These are phyloP conservation scores for Plasmodium inui DNA, from an alignment of 169 alveolate genomes.

Conservation along the genomic window DNA sequence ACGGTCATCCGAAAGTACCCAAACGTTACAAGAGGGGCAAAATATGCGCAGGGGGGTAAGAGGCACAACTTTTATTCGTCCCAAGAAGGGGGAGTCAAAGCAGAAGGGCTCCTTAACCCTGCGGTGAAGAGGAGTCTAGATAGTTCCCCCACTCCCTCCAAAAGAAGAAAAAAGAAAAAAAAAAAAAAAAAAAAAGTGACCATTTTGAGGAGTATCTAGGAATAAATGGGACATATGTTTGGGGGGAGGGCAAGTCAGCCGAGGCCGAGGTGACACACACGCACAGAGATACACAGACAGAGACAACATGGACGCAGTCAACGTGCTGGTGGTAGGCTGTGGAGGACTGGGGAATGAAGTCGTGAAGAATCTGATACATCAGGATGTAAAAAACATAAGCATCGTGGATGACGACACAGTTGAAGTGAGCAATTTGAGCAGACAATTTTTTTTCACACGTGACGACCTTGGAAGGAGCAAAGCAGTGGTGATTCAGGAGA, in stretches of 20 bases:
- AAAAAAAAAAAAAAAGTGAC: neutral
- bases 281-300: too few relatives aligned
- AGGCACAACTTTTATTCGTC: neutral
- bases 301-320: neutral
- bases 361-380: conserved; percentile 68
- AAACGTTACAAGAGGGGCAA: neutral
- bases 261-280: neutral
- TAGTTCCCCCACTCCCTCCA: neutral
- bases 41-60: neutral
- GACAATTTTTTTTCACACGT: conserved; percentile 77
- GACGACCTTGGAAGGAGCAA: conserved; percentile 25
- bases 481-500: neutral
- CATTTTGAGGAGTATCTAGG: neutral
- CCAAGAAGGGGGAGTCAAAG: neutral
- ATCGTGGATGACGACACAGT: conserved; percentile 80
- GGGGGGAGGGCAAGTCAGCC: neutral
- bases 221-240: neutral
- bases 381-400: conserved; percentile 53
- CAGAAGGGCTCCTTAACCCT: neutral
- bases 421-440: conserved; percentile 77
- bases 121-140: neutral
- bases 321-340: conserved; percentile 77
- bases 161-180: neutral
- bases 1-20: neutral
- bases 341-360: conserved; percentile 83